Percentiles rank a stretch among this genome's conserved stretches.
Conservation (phyloP, 2,329 filamentous ascomycete genomes). For the Hypoxylon rubiginosum region DNA sequence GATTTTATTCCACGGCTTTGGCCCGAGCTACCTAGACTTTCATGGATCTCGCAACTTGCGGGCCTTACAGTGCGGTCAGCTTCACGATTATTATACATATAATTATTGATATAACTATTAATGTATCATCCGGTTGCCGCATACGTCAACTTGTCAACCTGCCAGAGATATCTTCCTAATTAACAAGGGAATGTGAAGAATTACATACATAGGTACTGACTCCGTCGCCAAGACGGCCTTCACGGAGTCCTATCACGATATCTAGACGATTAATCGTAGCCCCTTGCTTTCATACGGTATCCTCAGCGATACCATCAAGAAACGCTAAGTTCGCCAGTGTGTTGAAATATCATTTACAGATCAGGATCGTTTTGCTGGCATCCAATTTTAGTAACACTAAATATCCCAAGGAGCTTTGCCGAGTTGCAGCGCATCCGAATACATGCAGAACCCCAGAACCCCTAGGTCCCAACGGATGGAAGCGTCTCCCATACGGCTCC, state of each 20-base stretch:
- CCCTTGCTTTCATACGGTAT: background rate
- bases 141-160: slow-evolving; percentile 5
- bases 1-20: slow-evolving; percentile 24
- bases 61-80: background rate
- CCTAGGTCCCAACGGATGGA: slow-evolving; percentile 2
- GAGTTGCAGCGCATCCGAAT: slow-evolving; percentile 26
- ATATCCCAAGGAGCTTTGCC: slow-evolving; percentile 11
- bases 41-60: slow-evolving; percentile 17
- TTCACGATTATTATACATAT: background rate
- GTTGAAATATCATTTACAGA: background rate
- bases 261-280: background rate
- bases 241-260: background rate
- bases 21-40: slow-evolving; percentile 12
- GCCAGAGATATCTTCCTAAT: background rate
- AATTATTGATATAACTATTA: background rate
- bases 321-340: background rate
- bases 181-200: background rate
- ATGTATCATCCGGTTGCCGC: background rate
- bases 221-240: background rate
- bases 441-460: slow-evolving; percentile 16
- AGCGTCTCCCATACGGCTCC: background rate
- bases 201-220: background rate
- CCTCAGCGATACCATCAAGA: background rate
- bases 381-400: slow-evolving; percentile 24
- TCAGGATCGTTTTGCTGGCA: background rate